A percentile compares a stretch with the other conserved stretches of the same genome.
These are phyloP conservation scores for Syncephalastrum contaminatum DNA, from an alignment of 371 early-diverging fungal genomes.

Conservation along the genomic window DNA sequence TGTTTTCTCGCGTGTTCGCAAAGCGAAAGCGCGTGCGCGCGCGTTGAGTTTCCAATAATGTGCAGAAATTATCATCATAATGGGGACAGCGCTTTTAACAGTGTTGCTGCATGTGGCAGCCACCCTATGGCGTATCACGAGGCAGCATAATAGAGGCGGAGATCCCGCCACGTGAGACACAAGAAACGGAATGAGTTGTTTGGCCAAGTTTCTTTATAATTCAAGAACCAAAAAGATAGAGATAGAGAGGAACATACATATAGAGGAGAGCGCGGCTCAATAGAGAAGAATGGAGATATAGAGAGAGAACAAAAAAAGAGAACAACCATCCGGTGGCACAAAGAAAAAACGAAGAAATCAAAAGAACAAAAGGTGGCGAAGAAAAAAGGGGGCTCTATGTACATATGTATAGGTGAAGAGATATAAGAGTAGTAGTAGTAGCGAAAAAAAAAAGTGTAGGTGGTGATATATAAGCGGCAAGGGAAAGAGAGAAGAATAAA, in stretches of 20 bases:
- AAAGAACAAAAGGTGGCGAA: neutral
- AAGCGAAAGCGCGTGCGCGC: no score
- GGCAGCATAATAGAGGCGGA: no score
- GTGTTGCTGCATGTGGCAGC: no score
- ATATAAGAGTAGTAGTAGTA: neutral
- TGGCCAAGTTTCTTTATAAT: neutral
- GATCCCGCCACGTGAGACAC: no score
- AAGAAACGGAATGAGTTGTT: no score
- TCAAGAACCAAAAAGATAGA: neutral
- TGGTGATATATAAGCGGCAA: neutral
- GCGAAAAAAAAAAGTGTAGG: constrained; percentile 2
- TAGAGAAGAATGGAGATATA: neutral
- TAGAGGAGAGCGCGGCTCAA: neutral
- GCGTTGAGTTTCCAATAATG: no score
- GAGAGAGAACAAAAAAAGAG: neutral
- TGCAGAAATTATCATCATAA: no score
- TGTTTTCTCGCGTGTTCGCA: no score
- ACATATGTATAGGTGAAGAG: constrained; percentile 3
- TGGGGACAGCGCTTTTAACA: no score
- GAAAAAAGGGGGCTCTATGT: constrained; percentile 3
- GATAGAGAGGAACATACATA: constrained; percentile 6
- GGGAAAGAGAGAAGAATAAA: neutral
- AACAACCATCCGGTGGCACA: constrained; percentile 5
- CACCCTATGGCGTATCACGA: no score
- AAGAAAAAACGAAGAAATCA: neutral